phyloP scores from a whole-genome alignment of 129 eudicot genomes.

The Apium graveolens region DNA sequence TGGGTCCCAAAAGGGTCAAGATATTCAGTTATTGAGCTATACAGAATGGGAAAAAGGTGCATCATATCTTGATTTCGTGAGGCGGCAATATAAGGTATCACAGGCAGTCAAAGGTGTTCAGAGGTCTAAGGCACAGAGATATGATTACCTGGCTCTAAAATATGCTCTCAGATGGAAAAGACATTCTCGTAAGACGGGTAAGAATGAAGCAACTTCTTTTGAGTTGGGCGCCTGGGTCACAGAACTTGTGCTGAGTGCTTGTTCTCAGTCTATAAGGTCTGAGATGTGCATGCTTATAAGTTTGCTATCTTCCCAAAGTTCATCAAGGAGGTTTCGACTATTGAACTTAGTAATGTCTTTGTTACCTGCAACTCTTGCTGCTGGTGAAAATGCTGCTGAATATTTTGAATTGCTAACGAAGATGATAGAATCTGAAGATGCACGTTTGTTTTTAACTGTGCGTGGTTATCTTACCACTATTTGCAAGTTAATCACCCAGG shows the following conservation, averaged over 20 bases:
- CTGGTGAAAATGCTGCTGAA: slow-evolving; percentile 97
- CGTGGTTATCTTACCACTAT: slow-evolving; percentile 75
- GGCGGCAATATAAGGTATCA: slow-evolving; percentile 88
- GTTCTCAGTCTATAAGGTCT: slow-evolving; percentile 95
- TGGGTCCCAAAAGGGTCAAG: slow-evolving; percentile 69
- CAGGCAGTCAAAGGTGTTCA: slow-evolving; percentile 52
- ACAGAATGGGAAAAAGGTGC: slow-evolving; percentile 99
- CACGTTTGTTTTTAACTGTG: slow-evolving; percentile 97
- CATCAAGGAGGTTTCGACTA: slow-evolving; percentile 75
- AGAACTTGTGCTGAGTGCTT: slow-evolving; percentile 92
- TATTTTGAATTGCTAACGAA: slow-evolving; percentile 86
- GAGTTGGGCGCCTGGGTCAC: slow-evolving; percentile 99
- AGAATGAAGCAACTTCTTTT: slow-evolving; percentile 65
- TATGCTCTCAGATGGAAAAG: slow-evolving; percentile 96
- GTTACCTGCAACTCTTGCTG: slow-evolving; percentile 89
- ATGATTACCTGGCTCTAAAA: slow-evolving; percentile 72
- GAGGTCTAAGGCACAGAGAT: slow-evolving; percentile 63
- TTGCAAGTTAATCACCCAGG: slow-evolving; percentile 76
- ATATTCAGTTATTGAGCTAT: slow-evolving; percentile 78
- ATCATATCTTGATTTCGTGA: slow-evolving; percentile 93
- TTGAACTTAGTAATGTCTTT: slow-evolving; percentile 80
- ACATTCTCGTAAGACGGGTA: slow-evolving; percentile 39
- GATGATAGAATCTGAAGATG: slow-evolving; percentile 95
- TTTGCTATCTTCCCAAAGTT: slow-evolving; percentile 86
- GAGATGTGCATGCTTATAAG: slow-evolving; percentile 97